phyloP scores from a whole-genome alignment of 106 monocot species.

The Vanilla planifolia region DNA sequence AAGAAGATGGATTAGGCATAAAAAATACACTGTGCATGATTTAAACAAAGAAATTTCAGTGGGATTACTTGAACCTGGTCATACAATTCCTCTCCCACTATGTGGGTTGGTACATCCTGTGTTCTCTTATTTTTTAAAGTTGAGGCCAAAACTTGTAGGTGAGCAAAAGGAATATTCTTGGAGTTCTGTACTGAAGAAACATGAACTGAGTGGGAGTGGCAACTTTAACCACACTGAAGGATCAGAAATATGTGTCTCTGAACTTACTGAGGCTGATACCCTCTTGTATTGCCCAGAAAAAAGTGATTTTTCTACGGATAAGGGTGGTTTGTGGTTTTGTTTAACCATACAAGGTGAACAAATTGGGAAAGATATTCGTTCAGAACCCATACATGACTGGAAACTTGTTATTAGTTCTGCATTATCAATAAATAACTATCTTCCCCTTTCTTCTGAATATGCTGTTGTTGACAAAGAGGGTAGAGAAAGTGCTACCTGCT shows the following conservation, averaged over 20 bases:
- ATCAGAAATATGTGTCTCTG: constrained; percentile 68
- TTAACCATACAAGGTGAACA: constrained; percentile 62
- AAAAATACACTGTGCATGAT: constrained; percentile 31
- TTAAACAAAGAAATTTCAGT: constrained; percentile 31
- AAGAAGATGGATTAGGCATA: constrained; percentile 85
- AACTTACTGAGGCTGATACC: constrained; percentile 53
- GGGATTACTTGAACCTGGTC: constrained; percentile 63
- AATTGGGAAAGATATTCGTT: constrained; percentile 87
- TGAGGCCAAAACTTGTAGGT: constrained; percentile 41
- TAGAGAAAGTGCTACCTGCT: constrained; percentile 29
- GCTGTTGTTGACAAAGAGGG: constrained; percentile 28
- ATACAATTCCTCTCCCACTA: constrained; percentile 72
- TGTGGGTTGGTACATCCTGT: constrained; percentile 50
- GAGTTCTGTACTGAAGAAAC: constrained; percentile 49
- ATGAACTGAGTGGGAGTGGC: constrained; percentile 27
- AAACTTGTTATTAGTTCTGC: constrained; percentile 66
- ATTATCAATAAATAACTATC: constrained; percentile 66
- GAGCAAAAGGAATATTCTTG: constrained; percentile 60
- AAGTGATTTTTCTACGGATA: constrained; percentile 30
- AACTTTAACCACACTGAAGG: constrained; percentile 23
- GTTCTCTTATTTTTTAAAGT: constrained; percentile 51
- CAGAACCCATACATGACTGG: constrained; percentile 91
- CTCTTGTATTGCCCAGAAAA: constrained; percentile 53
- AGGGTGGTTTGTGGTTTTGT: constrained; percentile 73
- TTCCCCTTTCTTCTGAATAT: constrained; percentile 75